Conservation (phyloP, 2,329 filamentous ascomycete genomes). For the Bipolaris sorokiniana region DNA sequence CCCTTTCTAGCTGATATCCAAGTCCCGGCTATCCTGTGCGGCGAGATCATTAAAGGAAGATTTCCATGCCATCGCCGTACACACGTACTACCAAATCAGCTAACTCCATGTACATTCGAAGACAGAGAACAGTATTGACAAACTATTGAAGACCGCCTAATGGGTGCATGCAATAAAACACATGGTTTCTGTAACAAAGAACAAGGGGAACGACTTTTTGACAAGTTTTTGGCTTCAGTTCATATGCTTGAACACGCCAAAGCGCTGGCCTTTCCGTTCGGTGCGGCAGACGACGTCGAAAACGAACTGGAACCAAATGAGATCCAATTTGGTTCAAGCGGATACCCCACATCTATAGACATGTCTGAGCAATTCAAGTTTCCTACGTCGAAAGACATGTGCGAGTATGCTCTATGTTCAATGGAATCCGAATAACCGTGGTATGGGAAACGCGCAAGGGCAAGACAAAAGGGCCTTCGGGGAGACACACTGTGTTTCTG, state of each 20-base stretch:
- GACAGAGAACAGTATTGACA: too few species aligned
- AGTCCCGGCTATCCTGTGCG: too few species aligned
- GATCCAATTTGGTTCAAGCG: neutral
- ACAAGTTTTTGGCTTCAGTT: neutral
- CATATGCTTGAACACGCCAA: conserved; percentile 4
- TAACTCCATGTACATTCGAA: too few species aligned
- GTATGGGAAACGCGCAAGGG: conserved; percentile 20
- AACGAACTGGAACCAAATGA: neutral
- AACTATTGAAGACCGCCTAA: too few species aligned
- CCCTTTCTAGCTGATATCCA: too few species aligned
- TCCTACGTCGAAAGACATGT: neutral
- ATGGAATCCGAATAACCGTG: conserved; percentile 15
- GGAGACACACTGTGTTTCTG: conserved; percentile 16
- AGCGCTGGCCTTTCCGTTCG: conserved; percentile 4
- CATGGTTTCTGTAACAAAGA: too few species aligned
- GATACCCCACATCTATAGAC: neutral
- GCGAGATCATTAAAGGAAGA: too few species aligned
- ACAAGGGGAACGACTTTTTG: too few species aligned
- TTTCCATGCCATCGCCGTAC: too few species aligned
- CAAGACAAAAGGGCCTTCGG: neutral
- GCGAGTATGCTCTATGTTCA: neutral
- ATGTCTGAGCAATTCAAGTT: neutral
- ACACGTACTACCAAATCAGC: too few species aligned
- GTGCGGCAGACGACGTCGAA: neutral
- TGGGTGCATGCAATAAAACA: too few species aligned